These are phyloP conservation scores for Funneliformis mosseae DNA, from an alignment of 192 early-diverging fungal genomes.

Conservation along the genomic window DNA sequence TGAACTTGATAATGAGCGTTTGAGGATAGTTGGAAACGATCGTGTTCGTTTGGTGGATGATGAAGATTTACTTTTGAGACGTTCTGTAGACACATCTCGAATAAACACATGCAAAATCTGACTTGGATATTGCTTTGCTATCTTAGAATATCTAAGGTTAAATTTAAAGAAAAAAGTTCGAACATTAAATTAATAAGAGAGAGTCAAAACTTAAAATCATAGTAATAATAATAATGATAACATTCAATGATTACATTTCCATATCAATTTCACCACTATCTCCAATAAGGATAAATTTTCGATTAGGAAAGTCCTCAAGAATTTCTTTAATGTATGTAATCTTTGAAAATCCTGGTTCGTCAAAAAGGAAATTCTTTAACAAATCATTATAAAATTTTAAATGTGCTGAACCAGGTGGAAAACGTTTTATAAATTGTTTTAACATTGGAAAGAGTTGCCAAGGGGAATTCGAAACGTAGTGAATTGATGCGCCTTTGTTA, in stretches of 20 bases:
- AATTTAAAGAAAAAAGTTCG: neutral
- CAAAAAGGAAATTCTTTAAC: constrained; percentile 56
- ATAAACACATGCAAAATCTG: constrained; percentile 73
- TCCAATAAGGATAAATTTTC: constrained; percentile 82
- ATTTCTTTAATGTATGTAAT: constrained; percentile 50
- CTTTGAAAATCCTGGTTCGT: constrained; percentile 54
- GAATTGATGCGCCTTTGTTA: constrained; percentile 64
- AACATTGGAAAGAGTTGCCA: constrained; percentile 80
- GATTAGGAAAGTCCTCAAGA: constrained; percentile 63
- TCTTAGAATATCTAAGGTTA: constrained; percentile 50
- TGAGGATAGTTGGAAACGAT: constrained; percentile 32
- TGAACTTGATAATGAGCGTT: constrained; percentile 2
- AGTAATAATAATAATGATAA: neutral
- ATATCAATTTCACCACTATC: constrained; percentile 86
- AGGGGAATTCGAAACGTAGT: constrained; percentile 87
- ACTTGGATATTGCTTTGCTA: constrained; percentile 51
- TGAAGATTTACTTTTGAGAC: constrained; percentile 6
- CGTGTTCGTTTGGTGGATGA: neutral
- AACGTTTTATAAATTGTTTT: constrained; percentile 59
- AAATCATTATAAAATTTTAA: constrained; percentile 65
- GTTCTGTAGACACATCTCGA: constrained; percentile 53
- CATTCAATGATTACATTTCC: constrained; percentile 52
- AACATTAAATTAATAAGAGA: neutral
- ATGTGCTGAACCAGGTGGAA: constrained; percentile 78
- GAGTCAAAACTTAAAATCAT: neutral